Evolutionary conservation across 345 rosid species (phyloP).

Genomic region (Orychophragmus violaceus): DNA sequence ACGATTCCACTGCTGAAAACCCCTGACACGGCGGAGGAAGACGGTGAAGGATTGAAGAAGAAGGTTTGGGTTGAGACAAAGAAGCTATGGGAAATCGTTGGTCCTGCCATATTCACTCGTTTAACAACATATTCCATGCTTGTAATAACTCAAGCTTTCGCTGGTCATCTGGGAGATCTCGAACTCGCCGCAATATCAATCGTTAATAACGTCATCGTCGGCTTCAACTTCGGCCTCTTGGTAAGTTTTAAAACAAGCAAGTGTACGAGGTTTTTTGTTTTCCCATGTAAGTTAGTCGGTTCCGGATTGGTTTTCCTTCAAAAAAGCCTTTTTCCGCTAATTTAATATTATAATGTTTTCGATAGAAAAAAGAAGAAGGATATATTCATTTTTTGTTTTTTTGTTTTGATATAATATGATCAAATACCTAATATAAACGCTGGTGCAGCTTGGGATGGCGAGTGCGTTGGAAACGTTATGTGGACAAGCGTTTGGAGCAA

Average conservation of each 20-base stretch:
- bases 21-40: constrained; percentile 24
- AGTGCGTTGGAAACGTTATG: constrained; percentile 69
- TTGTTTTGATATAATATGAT: neutral
- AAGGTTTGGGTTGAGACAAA: constrained; percentile 67
- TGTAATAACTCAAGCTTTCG: constrained; percentile 88
- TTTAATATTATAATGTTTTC: no score
- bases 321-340: no score
- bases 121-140: constrained; percentile 71
- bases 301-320: no score
- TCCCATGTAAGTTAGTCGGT: no score
- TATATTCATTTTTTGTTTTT: neutral
- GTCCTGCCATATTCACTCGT: constrained; percentile 79
- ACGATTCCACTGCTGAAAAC: constrained; percentile 14
- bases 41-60: constrained; percentile 18
- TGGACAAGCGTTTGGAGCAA: constrained; percentile 77
- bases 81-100: constrained; percentile 84
- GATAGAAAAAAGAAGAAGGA: no score
- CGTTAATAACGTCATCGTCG: constrained; percentile 57
- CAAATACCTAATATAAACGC: neutral
- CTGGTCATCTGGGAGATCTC: constrained; percentile 88
- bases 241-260: no score
- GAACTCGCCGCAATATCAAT: constrained; percentile 92
- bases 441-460: constrained; percentile 62
- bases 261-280: no score
- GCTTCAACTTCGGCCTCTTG: constrained; percentile 83